A percentile compares a stretch with the other conserved stretches of the same genome.
Conservation (phyloP, 495 filamentous ascomycete genomes). For the Aspergillus avenaceus region DNA sequence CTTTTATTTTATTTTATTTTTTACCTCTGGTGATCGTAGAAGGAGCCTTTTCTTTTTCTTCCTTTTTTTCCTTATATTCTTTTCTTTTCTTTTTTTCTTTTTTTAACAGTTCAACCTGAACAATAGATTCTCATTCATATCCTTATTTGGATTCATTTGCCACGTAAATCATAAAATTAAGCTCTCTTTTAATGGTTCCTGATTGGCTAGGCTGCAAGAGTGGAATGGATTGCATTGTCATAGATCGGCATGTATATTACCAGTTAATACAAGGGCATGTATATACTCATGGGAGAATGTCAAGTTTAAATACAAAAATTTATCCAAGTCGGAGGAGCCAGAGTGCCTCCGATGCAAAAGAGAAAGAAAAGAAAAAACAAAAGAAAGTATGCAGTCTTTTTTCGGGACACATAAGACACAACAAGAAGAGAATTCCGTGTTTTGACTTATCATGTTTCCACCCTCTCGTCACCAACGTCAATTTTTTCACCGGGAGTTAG, state of each 20-base stretch:
- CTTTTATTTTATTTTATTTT: not conserved
- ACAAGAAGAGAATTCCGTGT: slow-evolving; percentile 8
- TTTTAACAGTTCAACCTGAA: no score
- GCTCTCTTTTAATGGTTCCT: no score
- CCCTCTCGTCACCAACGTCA: not conserved
- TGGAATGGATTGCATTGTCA: no score
- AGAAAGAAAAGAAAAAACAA: slow-evolving; percentile 12
- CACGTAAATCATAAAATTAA: not conserved
- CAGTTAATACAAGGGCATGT: not conserved
- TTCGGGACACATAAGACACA: slow-evolving; percentile 7
- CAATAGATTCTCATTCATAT: not conserved
- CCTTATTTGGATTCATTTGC: not conserved
- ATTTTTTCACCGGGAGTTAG: slow-evolving; percentile 15
- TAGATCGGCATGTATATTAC: not conserved
- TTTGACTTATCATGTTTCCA: not conserved
- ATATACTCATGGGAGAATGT: not conserved
- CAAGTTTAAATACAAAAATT: not conserved
- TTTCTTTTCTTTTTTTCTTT: not conserved
- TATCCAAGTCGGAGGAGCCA: not conserved
- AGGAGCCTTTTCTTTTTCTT: not conserved
- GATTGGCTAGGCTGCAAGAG: no score
- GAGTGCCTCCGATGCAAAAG: slow-evolving; percentile 7
- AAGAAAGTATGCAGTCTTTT: no score
- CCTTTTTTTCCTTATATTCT: not conserved
- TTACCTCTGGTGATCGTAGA: not conserved